Conservation (phyloP, 2,329 filamentous ascomycete genomes). For the Exophiala lecanii-corni region DNA sequence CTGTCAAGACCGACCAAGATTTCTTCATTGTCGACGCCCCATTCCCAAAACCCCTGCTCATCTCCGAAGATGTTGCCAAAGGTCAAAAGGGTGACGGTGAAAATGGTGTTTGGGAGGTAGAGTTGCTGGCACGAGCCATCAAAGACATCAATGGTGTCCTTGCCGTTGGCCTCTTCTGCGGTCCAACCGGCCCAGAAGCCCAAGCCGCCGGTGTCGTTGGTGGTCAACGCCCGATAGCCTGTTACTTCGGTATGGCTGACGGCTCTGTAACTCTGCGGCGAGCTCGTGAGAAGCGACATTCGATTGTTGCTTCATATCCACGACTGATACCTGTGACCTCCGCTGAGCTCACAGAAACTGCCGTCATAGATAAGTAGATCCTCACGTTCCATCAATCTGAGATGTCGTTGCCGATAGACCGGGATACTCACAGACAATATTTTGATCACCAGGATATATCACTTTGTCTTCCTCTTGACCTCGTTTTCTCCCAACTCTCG, state of each 20-base stretch:
- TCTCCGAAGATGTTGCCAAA: conserved; percentile 52
- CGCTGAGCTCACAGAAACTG: conserved; percentile 5
- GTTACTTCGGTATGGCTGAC: conserved; percentile 89
- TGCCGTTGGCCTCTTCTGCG: conserved; percentile 87
- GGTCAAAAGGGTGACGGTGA: conserved; percentile 51
- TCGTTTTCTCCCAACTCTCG: conserved; percentile 82
- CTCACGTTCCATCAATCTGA: background rate
- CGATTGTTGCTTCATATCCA: conserved; percentile 23
- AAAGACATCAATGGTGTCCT: conserved; percentile 81
- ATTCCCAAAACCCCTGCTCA: conserved; percentile 64
- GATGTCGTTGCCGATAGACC: conserved; percentile 2
- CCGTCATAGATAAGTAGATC: conserved; percentile 2
- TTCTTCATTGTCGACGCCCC: conserved; percentile 92
- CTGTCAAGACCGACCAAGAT: conserved; percentile 78
- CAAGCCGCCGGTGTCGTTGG: conserved; percentile 57
- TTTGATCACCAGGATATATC: conserved; percentile 41
- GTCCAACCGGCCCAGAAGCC: conserved; percentile 69
- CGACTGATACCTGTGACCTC: conserved; percentile 21
- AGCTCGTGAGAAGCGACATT: conserved; percentile 32
- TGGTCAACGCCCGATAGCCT: conserved; percentile 86
- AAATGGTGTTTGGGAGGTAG: conserved; percentile 74
- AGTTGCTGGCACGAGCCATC: conserved; percentile 66
- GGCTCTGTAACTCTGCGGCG: conserved; percentile 58
- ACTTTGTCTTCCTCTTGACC: conserved; percentile 76
- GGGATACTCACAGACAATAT: background rate